phyloP scores from a whole-genome alignment of 768 basidiomycete species.

The Lenzites betulinus region DNA sequence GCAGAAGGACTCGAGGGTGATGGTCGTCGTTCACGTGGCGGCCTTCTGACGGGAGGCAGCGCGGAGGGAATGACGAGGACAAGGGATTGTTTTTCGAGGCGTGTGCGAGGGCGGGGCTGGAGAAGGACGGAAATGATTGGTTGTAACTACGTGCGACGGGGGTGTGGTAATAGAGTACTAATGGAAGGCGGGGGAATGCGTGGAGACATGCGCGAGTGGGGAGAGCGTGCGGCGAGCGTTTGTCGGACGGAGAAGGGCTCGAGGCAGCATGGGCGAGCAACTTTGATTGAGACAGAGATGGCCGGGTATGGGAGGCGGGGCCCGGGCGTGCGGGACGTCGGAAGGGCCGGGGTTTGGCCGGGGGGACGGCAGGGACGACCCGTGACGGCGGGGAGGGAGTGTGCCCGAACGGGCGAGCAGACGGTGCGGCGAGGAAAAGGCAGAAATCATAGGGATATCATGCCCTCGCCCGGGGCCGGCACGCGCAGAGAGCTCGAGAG shows the following conservation, averaged over 20 bases:
- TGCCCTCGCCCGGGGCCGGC: conserved; percentile 5
- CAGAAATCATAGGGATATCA: background rate
- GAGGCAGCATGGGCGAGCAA: conserved; percentile 12
- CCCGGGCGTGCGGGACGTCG: conserved; percentile 10
- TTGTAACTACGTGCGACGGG: conserved; percentile 4
- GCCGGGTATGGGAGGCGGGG: conserved; percentile 9
- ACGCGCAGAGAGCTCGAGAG: background rate
- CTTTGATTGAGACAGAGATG: conserved; percentile 24
- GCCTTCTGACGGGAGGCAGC: conserved; percentile 13
- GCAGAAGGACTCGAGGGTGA: conserved; percentile 6
- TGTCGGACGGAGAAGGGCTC: conserved; percentile 8
- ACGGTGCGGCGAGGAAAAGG: background rate
- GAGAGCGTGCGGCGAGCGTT: background rate
- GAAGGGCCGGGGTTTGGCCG: conserved; percentile 14
- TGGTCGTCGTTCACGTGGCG: conserved; percentile 16
- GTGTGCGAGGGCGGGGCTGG: background rate
- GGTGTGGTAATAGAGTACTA: conserved; percentile 9
- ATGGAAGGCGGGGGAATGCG: background rate
- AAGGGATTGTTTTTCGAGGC: background rate
- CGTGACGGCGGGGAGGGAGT: conserved; percentile 1
- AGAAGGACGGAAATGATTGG: conserved; percentile 6
- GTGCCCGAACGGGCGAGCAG: conserved; percentile 5
- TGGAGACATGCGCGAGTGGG: background rate
- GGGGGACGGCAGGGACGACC: conserved; percentile 5
- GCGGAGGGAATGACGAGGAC: conserved; percentile 5